Conservation (phyloP, 2,329 filamentous ascomycete species). For the Emericellopsis atlantica region DNA sequence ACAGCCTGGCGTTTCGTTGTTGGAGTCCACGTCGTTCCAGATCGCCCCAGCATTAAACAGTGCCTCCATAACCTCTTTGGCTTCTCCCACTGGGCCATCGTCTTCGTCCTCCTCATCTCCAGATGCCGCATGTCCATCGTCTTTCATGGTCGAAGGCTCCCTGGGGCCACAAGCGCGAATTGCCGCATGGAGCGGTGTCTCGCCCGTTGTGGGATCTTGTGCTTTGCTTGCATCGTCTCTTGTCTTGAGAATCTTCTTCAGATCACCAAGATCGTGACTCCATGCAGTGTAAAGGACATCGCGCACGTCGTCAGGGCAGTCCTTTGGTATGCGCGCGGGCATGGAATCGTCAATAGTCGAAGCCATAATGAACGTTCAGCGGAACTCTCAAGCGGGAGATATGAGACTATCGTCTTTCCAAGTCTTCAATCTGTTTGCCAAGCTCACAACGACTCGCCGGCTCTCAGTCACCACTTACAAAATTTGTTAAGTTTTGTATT, state of each 20-base stretch:
- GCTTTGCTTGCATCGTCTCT: constrained; percentile 59
- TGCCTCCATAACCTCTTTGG: constrained; percentile 56
- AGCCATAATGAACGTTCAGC: constrained; percentile 7
- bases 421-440: no score
- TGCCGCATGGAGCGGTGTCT: constrained; percentile 79
- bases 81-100: constrained; percentile 40
- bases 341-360: constrained; percentile 32
- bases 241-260: constrained; percentile 56
- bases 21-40: constrained; percentile 87
- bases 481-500: no score
- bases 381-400: no score
- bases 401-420: no score
- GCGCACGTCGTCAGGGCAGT: constrained; percentile 36
- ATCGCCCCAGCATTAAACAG: constrained; percentile 83
- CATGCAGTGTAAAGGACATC: constrained; percentile 41
- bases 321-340: constrained; percentile 36
- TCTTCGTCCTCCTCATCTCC: constrained; percentile 17
- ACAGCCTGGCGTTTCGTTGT: constrained; percentile 85
- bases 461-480: no score
- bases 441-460: no score
- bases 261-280: constrained; percentile 47
- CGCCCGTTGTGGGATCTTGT: constrained; percentile 75
- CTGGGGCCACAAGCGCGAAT: constrained; percentile 59
- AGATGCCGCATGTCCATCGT: constrained; percentile 6
- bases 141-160: constrained; percentile 6